Base-by-base conservation (phyloP, 2,329 filamentous ascomycete genomes). In the Penicillium sp. region DNA sequence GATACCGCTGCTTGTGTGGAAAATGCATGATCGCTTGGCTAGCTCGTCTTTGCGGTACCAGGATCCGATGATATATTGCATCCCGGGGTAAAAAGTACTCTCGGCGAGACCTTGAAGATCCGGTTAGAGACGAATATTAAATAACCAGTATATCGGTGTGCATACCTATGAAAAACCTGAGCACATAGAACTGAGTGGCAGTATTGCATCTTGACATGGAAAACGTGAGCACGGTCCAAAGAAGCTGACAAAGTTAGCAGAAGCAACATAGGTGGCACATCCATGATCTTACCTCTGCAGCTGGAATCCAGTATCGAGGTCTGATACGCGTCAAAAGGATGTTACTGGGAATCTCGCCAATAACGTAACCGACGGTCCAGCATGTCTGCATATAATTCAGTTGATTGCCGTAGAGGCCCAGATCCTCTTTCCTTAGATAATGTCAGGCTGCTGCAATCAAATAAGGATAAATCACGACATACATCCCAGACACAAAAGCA, bases 331-430 rank as follows among this genome's bases (percentile, higher is more conserved):
- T 79, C 4, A 80, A 62, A 6, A 78, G 64, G 8, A 80, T 67
- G 47, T 79, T 78, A 37, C 68, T 74, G 1, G 75, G 75, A 10
- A 78, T 69, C 45, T 77, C 67, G 3, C 74, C 74, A 40, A 84
- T 68, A 0, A 80, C 76, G 52, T 84, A 84, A 7, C 81, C 81
- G 0, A 79, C 72, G 0, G 77, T 82, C 71, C 80, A 84, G 23
- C 72, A 74, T 0, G 78, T 75, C 41, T 79, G 69, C 65, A 77
- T 75, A 43, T 75, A 76, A 42, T 81, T 80, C 26, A 81, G 67
- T 45, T 82, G 67, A 51, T 81, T 81, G 1, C 72, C 70, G 37
- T 75, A 73, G 16, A 81, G 62, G 1, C 66, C 58, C 0, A 81
- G 63, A 43, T 80, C 77, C 54, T 79, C 74, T 57, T 79, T 73